phyloP scores from a whole-genome alignment of 305 asterid species.

The Petunia hybrid region DNA sequence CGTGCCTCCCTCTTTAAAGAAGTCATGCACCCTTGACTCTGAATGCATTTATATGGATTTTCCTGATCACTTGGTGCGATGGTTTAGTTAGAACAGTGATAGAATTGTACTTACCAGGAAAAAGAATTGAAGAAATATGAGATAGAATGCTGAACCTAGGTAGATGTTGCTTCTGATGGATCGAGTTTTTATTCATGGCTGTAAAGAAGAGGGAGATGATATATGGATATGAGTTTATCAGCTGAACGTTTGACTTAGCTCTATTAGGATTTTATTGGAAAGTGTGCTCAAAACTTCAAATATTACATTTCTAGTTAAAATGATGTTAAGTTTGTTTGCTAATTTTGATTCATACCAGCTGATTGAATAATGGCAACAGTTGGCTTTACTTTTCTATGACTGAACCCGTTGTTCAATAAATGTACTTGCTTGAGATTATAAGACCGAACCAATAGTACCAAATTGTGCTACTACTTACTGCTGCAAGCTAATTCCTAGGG shows the following conservation, averaged over 20 bases:
- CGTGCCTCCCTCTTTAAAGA: background rate
- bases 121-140: background rate
- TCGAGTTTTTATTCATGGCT: background rate
- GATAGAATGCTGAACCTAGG: background rate
- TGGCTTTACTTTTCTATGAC: background rate
- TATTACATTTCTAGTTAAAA: background rate
- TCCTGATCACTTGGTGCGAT: background rate
- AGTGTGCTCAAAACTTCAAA: background rate
- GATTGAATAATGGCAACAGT: background rate
- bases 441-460: background rate
- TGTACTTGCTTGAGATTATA: background rate
- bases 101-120: background rate
- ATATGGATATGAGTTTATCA: background rate
- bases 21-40: background rate
- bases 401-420: background rate
- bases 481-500: background rate
- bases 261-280: background rate
- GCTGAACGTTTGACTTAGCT: background rate
- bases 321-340: background rate
- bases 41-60: background rate
- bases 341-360: background rate
- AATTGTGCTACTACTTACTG: background rate
- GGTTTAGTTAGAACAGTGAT: background rate
- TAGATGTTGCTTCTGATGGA: background rate
- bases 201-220: background rate